Evolutionary conservation across 768 basidiomycete species (phyloP).

Genomic region (Holtermannia corniformis): DNA sequence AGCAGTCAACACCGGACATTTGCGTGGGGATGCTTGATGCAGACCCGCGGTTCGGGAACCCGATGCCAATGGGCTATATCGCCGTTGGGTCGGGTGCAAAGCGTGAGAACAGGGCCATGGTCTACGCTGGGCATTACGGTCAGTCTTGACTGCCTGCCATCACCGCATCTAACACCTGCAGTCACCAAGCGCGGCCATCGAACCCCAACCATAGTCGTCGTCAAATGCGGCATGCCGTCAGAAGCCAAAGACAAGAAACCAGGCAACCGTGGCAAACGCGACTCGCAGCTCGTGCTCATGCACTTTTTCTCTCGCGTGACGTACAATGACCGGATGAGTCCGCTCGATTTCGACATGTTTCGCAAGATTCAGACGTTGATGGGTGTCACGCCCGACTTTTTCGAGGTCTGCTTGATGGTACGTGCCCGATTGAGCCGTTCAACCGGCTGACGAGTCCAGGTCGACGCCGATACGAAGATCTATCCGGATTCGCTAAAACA

Average conservation of each 20-base stretch:
- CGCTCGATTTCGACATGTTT: slow-evolving; percentile 95
- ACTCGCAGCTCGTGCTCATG: slow-evolving; percentile 98
- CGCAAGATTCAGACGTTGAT: slow-evolving; percentile 90
- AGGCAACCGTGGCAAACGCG: slow-evolving; percentile 95
- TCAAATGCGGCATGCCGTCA: slow-evolving; percentile 87
- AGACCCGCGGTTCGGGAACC: slow-evolving; percentile 91
- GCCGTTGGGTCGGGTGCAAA: slow-evolving; percentile 87
- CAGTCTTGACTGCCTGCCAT: slow-evolving; percentile 43
- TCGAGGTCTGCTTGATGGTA: slow-evolving; percentile 96
- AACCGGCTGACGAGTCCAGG: slow-evolving; percentile 47
- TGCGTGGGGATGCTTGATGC: slow-evolving; percentile 85
- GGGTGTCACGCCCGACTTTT: slow-evolving; percentile 99
- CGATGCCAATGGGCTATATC: slow-evolving; percentile 82
- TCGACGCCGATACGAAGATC: slow-evolving; percentile 96
- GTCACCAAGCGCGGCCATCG: slow-evolving; percentile 54
- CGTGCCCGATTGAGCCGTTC: slow-evolving; percentile 27
- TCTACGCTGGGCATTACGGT: slow-evolving; percentile 99
- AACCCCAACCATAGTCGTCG: slow-evolving; percentile 85
- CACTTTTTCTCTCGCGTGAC: slow-evolving; percentile 99
- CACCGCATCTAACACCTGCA: slow-evolving; percentile 1
- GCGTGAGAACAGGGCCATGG: slow-evolving; percentile 87
- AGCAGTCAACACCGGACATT: slow-evolving; percentile 88
- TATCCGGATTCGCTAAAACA: slow-evolving; percentile 80
- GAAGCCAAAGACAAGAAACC: slow-evolving; percentile 89
- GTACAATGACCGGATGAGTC: slow-evolving; percentile 97